These are phyloP conservation scores for Magnolia sinica DNA, from an alignment of 164 flowering plant genomes.

Conservation along the genomic window DNA sequence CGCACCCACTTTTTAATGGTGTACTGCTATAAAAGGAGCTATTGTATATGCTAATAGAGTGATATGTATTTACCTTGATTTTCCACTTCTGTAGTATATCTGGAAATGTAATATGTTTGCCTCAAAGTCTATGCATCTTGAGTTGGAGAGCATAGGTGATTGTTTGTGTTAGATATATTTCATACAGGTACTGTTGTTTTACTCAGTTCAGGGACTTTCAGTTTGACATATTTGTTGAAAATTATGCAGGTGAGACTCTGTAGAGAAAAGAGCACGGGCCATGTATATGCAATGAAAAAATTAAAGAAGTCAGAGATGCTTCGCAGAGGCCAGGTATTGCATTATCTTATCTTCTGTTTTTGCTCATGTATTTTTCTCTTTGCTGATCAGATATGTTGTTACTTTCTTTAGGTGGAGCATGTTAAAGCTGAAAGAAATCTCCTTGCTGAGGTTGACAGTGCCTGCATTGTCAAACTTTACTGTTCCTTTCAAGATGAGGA, in stretches of 20 bases:
- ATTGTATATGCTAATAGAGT: no score
- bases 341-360: neutral
- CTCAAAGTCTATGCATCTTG: neutral
- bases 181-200: neutral
- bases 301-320: conserved; percentile 42
- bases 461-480: conserved; percentile 48
- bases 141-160: neutral
- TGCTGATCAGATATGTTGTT: neutral
- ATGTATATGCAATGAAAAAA: conserved; percentile 45
- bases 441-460: conserved; percentile 54
- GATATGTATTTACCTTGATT: no score
- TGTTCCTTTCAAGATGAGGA: conserved; percentile 58
- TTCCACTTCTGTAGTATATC: no score
- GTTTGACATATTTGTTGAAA: neutral
- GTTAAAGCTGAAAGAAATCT: conserved; percentile 55
- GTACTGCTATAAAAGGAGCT: no score
- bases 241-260: conserved; percentile 34
- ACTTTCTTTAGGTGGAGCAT: conserved; percentile 44
- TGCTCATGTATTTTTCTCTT: neutral
- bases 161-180: neutral
- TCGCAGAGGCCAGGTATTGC: conserved; percentile 38
- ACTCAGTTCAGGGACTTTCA: neutral
- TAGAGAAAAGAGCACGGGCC: conserved; percentile 34
- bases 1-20: no score
- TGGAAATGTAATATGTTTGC: no score